Evolutionary conservation across 768 basidiomycete species (phyloP).

Genomic region (Lyophyllum atratum): DNA sequence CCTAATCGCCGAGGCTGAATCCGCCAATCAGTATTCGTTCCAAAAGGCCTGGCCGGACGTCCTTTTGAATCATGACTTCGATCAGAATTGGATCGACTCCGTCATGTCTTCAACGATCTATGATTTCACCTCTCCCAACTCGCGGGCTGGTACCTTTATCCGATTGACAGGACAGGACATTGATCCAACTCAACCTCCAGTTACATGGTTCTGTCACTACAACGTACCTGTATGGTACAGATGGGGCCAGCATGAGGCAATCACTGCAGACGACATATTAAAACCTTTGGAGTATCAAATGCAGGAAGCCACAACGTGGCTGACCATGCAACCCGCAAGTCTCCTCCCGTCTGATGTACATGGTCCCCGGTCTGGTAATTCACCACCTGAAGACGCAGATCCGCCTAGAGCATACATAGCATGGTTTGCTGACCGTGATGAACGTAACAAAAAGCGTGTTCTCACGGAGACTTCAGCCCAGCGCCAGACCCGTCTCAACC

Average conservation of each 20-base stretch:
- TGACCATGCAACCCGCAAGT: neutral
- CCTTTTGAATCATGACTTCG: neutral
- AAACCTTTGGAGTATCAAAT: neutral
- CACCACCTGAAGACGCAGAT: neutral
- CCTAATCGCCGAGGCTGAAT: neutral
- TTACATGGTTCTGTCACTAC: neutral
- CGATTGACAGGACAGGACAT: no score
- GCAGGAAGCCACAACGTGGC: no score
- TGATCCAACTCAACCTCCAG: neutral
- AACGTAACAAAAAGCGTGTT: neutral
- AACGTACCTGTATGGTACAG: constrained; percentile 14
- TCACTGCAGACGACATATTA: neutral
- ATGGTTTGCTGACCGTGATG: neutral
- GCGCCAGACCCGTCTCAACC: no score
- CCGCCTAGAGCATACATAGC: neutral
- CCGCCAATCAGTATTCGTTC: no score
- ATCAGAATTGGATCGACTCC: neutral
- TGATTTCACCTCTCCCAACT: neutral
- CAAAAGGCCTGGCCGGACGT: neutral
- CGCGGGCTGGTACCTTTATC: neutral
- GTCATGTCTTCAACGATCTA: neutral
- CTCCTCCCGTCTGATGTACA: no score
- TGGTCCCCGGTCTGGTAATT: no score
- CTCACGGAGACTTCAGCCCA: neutral
- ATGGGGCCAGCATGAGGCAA: neutral